phyloP scores from a whole-genome alignment of 352 stramenopile species.

The Aphanomyces invadans region DNA sequence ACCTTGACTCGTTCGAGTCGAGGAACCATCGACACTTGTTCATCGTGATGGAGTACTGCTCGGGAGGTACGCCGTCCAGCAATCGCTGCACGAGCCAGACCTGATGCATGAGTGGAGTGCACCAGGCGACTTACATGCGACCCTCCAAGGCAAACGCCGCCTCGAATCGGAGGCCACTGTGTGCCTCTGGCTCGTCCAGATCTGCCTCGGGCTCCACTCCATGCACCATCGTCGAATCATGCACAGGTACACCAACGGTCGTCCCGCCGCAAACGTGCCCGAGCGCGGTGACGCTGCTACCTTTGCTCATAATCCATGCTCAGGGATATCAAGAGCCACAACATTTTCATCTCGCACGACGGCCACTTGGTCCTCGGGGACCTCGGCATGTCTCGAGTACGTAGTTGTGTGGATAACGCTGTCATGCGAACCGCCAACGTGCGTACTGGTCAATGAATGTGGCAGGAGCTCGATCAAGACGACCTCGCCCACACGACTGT shows the following conservation, averaged over 20 bases:
- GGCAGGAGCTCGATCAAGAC: slow-evolving; percentile 26
- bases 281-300: no score
- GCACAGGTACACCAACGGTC: slow-evolving; percentile 38
- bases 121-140: slow-evolving; percentile 36
- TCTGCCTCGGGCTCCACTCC: slow-evolving; percentile 79
- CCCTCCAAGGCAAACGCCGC: slow-evolving; percentile 29
- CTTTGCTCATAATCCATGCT: slow-evolving; percentile 17
- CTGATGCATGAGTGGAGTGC: no score
- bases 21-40: slow-evolving; percentile 35
- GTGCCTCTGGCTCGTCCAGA: slow-evolving; percentile 87
- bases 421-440: no score
- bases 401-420: neutral
- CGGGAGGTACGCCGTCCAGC: slow-evolving; percentile 35
- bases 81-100: neutral
- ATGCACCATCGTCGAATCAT: slow-evolving; percentile 76
- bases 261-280: no score
- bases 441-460: no score
- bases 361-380: slow-evolving; percentile 83
- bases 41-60: slow-evolving; percentile 92
- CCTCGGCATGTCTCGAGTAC: slow-evolving; percentile 65
- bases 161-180: slow-evolving; percentile 69
- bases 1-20: slow-evolving; percentile 50
- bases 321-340: slow-evolving; percentile 88
- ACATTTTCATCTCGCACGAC: slow-evolving; percentile 61
- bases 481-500: slow-evolving; percentile 66